Evolutionary conservation across 345 rosid genomes (phyloP).

Genomic region (Lepidium aucheri): DNA sequence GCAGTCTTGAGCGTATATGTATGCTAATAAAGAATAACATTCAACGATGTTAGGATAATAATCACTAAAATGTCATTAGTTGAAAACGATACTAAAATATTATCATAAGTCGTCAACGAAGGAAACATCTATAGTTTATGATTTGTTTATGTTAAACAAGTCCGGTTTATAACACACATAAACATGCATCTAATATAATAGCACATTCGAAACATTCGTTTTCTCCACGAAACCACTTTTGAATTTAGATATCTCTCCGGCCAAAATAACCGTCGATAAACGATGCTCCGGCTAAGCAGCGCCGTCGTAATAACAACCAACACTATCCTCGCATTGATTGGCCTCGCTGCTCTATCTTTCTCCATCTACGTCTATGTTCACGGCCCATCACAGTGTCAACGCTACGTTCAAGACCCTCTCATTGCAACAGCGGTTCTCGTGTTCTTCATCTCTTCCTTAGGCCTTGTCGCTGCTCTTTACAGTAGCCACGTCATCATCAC

Average conservation of each 20-base stretch:
- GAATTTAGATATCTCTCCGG: background rate
- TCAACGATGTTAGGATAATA: too few species aligned
- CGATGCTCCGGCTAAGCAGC: slow-evolving; percentile 28
- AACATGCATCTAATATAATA: background rate
- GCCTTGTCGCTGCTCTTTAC: slow-evolving; percentile 27
- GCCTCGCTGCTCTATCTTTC: slow-evolving; percentile 19
- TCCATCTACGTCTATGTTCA: slow-evolving; percentile 17
- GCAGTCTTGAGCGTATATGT: too few species aligned
- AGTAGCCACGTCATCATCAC: slow-evolving; percentile 24
- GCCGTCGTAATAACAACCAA: slow-evolving; percentile 28
- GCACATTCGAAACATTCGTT: background rate
- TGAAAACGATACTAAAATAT: background rate
- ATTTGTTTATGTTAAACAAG: background rate
- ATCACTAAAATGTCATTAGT: background rate
- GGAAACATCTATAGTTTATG: too few species aligned
- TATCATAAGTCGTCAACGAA: background rate
- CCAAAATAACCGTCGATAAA: background rate
- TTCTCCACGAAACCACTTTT: slow-evolving; percentile 2
- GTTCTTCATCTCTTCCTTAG: slow-evolving; percentile 26
- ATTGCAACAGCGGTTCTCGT: slow-evolving; percentile 17
- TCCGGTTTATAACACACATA: background rate
- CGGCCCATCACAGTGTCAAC: slow-evolving; percentile 29
- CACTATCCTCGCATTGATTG: slow-evolving; percentile 20
- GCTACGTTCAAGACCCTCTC: slow-evolving; percentile 25
- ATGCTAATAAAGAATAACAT: too few species aligned